These are phyloP conservation scores for Aspergillus niger DNA, from an alignment of 2,329 filamentous ascomycete species.

Conservation along the genomic window DNA sequence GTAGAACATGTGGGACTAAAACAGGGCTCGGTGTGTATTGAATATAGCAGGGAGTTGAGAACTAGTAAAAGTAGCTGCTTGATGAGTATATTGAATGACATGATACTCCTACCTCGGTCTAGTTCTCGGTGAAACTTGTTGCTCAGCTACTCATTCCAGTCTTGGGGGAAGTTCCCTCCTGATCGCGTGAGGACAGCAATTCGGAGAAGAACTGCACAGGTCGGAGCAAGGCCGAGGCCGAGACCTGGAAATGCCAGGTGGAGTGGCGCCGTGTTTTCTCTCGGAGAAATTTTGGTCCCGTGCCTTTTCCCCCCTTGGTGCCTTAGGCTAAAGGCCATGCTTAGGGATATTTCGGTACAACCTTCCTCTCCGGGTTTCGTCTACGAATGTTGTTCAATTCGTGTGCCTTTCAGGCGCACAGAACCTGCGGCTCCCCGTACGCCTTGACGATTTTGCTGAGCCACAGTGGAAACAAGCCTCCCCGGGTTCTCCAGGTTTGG, in stretches of 20 bases:
- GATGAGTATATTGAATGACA: too few relatives aligned
- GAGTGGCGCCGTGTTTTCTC: background rate
- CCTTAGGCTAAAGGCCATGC: background rate
- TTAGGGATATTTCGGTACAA: background rate
- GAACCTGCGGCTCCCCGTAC: background rate
- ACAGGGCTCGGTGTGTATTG: too few relatives aligned
- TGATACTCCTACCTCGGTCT: background rate
- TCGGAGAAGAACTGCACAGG: slow-evolving; percentile 2
- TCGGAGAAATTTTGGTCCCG: background rate
- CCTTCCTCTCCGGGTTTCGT: background rate
- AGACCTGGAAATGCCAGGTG: background rate
- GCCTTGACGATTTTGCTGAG: background rate
- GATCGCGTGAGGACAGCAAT: background rate
- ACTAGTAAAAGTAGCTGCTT: too few relatives aligned
- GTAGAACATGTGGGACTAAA: too few relatives aligned
- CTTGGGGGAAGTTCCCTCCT: background rate
- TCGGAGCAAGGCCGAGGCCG: slow-evolving; percentile 1
- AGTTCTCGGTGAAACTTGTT: background rate
- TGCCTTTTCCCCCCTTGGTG: background rate
- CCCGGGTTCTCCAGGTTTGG: background rate
- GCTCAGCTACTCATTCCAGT: background rate
- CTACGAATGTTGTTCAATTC: background rate
- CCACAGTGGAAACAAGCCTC: background rate
- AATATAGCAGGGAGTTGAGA: too few relatives aligned
- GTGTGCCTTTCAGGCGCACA: background rate